Conservation (phyloP, 1,139 yeast species). For the Magnusiomyces tetraspermus region DNA sequence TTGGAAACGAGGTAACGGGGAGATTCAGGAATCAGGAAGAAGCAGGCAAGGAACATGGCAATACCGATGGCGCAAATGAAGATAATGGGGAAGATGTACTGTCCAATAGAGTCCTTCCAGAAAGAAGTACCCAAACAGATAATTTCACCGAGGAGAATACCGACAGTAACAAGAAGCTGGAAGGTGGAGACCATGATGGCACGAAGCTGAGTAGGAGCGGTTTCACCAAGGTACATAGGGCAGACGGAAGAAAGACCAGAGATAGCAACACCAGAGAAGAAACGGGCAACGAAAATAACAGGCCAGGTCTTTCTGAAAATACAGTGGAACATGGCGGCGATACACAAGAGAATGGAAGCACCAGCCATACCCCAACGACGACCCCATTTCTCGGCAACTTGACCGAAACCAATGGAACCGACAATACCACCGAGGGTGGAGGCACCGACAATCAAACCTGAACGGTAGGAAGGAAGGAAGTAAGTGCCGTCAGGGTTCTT, state of each 20-base stretch:
- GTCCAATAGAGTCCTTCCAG: constrained; percentile 39
- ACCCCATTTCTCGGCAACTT: constrained; percentile 43
- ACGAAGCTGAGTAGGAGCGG: constrained; percentile 59
- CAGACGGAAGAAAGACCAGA: constrained; percentile 58
- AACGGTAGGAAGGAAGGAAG: constrained; percentile 36
- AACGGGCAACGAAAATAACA: constrained; percentile 38
- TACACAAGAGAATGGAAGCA: constrained; percentile 39
- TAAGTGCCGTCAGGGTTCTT: constrained; percentile 3
- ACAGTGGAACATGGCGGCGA: constrained; percentile 46
- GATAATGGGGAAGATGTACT: constrained; percentile 52
- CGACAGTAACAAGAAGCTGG: constrained; percentile 61
- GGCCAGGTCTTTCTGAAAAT: constrained; percentile 37
- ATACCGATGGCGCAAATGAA: constrained; percentile 42
- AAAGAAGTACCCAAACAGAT: constrained; percentile 55
- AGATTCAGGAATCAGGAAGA: constrained; percentile 51
- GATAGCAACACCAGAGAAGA: constrained; percentile 52
- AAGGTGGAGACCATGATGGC: constrained; percentile 60
- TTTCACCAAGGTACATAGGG: constrained; percentile 63
- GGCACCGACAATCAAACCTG: constrained; percentile 44
- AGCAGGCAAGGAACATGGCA: constrained; percentile 18
- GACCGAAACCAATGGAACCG: constrained; percentile 44
- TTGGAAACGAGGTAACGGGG: constrained; percentile 59
- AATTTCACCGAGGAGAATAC: constrained; percentile 58
- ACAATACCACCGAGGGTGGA: constrained; percentile 47
- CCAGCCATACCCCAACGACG: constrained; percentile 43